phyloP scores from a whole-genome alignment of 1,284 basidiomycete species.

The Naganishia sp. region DNA sequence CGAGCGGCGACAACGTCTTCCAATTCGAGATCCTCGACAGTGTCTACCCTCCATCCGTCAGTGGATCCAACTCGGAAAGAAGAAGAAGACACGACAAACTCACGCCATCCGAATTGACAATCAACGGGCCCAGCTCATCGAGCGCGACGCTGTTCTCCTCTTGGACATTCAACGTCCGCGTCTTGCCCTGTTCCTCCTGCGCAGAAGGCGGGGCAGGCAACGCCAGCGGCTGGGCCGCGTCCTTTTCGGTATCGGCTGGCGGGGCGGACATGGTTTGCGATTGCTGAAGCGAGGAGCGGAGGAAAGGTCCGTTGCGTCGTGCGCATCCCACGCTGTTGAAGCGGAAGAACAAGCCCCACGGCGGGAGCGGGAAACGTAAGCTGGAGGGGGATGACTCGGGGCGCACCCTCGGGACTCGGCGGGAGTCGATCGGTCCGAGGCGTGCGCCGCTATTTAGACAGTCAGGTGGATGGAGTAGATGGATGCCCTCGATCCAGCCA shows the following conservation, averaged over 20 bases:
- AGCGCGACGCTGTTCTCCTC: slow-evolving; percentile 49
- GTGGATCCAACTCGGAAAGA: no score
- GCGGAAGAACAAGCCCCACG: no score
- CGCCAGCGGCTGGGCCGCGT: slow-evolving; percentile 3
- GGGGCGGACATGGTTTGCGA: neutral
- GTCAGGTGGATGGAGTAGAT: no score
- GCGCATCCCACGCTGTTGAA: no score
- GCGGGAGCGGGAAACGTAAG: no score
- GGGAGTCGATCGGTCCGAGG: no score
- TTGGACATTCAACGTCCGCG: slow-evolving; percentile 42
- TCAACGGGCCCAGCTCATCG: slow-evolving; percentile 52
- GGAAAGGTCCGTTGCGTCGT: neutral
- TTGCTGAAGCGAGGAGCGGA: neutral
- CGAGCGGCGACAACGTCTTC: slow-evolving; percentile 47
- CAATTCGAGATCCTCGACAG: slow-evolving; percentile 53
- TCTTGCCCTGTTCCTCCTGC: slow-evolving; percentile 7
- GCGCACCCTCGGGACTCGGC: no score
- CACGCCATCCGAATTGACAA: slow-evolving; percentile 54
- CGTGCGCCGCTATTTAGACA: no score
- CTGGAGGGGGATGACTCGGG: no score
- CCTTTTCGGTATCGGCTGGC: neutral
- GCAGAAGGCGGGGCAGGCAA: slow-evolving; percentile 6
- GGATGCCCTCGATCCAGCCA: no score
- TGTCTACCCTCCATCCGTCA: slow-evolving; percentile 38
- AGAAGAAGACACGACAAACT: slow-evolving; percentile 34